Evolutionary conservation across 345 rosid species (phyloP), one percentile per base, ranked within the genome.

Genomic region (Anastatica hierochuntica): DNA sequence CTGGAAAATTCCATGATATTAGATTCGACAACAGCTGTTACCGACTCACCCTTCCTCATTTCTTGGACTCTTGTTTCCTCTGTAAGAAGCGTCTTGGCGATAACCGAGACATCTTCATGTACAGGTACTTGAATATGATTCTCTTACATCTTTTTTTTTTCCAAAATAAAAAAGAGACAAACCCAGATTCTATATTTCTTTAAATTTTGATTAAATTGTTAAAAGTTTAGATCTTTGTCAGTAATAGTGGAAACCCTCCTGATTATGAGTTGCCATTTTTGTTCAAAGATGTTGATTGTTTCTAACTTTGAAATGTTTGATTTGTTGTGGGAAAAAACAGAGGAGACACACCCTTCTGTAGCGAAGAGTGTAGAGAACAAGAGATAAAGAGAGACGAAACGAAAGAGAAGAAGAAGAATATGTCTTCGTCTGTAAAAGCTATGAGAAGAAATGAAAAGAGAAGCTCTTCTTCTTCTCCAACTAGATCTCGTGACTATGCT

Each of bases 291-390:
- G 38, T 60, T n/a, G n/a, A 31, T 46, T 50, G 51, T 51, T n/a
- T 31, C 48, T 63, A 49, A 46, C 39, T 14, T 21, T 21, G 0
- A n/a, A n/a, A n/a, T n/a, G n/a, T n/a, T n/a, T 53, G 8, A 0
- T n/a, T n/a, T n/a, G n/a, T n/a, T 10, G 45, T 6, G 9, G 38
- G 10, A 10, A 10, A 10, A 34, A 23, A 72, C 83, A 81, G 95
- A 83, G 95, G 97, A 50, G 97, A 89, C 53, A 76, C 76, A 12
- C 85, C 95, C 10, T 89, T 85, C 55, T 85, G 97, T 56, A 83
- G 88, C 55, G 94, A 81, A 43, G 95, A 81, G 72, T 85, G 97
- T 68, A 81, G 97, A 48, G 79, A 73, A 59, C 84, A 85, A 37
- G 84, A 81, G 49, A 85, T 89, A 49, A 87, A 89, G 4, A 68